Percentiles rank a stretch among this genome's conserved stretches.
These are phyloP conservation scores for Trichothecium roseum DNA, from an alignment of 2,329 filamentous ascomycete species.

Conservation along the genomic window DNA sequence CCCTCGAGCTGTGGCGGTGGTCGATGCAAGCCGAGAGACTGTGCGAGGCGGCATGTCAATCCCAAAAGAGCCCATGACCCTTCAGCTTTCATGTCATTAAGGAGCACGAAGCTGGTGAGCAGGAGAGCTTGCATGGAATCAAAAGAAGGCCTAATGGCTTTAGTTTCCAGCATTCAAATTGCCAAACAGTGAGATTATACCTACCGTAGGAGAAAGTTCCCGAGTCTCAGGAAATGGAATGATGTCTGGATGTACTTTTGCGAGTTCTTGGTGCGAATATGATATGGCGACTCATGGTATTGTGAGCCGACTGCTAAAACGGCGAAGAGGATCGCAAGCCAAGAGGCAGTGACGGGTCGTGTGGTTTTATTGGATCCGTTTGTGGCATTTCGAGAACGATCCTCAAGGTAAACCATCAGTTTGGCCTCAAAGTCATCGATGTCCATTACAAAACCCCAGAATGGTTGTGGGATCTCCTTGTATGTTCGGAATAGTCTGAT, in stretches of 20 bases:
- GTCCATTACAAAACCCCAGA: conserved; percentile 58
- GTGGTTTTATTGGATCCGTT: conserved; percentile 33
- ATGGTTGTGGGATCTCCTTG: conserved; percentile 57
- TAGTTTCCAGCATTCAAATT: neutral
- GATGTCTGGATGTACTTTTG: conserved; percentile 54
- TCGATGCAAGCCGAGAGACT: conserved; percentile 52
- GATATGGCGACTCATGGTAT: conserved; percentile 55
- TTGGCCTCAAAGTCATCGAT: conserved; percentile 55
- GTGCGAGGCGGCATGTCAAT: conserved; percentile 53
- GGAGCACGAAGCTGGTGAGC: conserved; percentile 50
- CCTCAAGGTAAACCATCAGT: conserved; percentile 55
- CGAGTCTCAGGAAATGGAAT: conserved; percentile 53
- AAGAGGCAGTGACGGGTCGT: conserved; percentile 49
- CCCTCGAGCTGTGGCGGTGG: conserved; percentile 29
- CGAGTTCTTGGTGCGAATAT: conserved; percentile 46
- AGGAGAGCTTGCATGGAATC: conserved; percentile 56
- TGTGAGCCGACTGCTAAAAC: conserved; percentile 56
- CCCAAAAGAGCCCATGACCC: conserved; percentile 57
- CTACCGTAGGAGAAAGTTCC: conserved; percentile 51
- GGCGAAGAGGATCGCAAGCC: conserved; percentile 55
- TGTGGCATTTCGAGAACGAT: conserved; percentile 43
- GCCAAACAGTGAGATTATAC: conserved; percentile 2
- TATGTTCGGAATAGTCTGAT: conserved; percentile 52
- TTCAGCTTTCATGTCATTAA: conserved; percentile 62
- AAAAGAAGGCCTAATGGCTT: conserved; percentile 40